Evolutionary conservation across 805 yeast species (phyloP).

Genomic region (Barnettozyma pratensis): DNA sequence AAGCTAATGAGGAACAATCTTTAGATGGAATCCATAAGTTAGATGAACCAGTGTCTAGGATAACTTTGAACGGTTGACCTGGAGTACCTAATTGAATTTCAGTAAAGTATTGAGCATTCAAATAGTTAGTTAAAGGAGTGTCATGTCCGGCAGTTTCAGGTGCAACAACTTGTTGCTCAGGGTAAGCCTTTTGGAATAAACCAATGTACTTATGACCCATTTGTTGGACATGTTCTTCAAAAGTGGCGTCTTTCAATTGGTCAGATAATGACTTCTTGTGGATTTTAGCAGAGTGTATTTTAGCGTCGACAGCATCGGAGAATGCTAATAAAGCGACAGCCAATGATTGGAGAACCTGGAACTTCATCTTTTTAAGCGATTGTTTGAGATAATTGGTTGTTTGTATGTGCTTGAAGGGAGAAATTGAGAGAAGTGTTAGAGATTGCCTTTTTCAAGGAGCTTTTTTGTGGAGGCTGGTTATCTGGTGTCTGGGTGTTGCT

Average conservation of each 20-base stretch:
- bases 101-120: slow-evolving; percentile 94
- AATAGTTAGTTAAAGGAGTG: slow-evolving; percentile 84
- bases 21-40: slow-evolving; percentile 94
- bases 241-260: slow-evolving; percentile 45
- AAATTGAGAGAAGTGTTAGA: neutral
- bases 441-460: neutral
- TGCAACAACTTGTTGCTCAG: slow-evolving; percentile 30
- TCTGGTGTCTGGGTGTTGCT: neutral
- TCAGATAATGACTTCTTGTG: slow-evolving; percentile 55
- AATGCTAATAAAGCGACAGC: slow-evolving; percentile 23
- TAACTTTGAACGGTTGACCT: slow-evolving; percentile 87
- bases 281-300: slow-evolving; percentile 50
- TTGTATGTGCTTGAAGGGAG: neutral
- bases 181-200: slow-evolving; percentile 40
- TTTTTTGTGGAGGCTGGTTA: neutral
- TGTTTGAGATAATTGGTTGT: neutral
- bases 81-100: slow-evolving; percentile 92
- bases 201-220: slow-evolving; percentile 59
- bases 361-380: slow-evolving; percentile 15
- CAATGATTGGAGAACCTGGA: slow-evolving; percentile 18
- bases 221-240: slow-evolving; percentile 48
- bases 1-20: slow-evolving; percentile 90
- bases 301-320: slow-evolving; percentile 47
- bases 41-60: slow-evolving; percentile 94
- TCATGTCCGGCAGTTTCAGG: slow-evolving; percentile 46